phyloP scores from a whole-genome alignment of 352 stramenopile species.

The Phytophthora syringae region DNA sequence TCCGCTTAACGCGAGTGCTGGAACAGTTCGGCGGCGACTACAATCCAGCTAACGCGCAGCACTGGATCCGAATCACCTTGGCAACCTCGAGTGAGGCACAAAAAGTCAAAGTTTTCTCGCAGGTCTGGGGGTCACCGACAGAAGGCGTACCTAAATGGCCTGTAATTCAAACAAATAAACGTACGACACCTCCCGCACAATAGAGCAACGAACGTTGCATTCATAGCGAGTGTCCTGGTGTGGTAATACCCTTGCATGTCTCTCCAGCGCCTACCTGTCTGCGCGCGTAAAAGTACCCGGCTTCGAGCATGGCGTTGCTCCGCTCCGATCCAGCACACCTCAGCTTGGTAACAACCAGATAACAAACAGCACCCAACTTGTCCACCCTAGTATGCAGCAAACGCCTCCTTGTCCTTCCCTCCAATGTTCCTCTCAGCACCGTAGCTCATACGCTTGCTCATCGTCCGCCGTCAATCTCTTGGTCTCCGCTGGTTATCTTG shows the following conservation, averaged over 20 bases:
- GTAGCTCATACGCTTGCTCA: slow-evolving; percentile 4
- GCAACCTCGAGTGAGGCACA: slow-evolving; percentile 50
- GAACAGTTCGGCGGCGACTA: slow-evolving; percentile 76
- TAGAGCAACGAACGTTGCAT: slow-evolving; percentile 41
- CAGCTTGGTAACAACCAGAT: slow-evolving; percentile 27
- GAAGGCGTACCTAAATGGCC: slow-evolving; percentile 5
- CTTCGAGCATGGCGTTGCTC: background rate
- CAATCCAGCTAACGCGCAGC: slow-evolving; percentile 58
- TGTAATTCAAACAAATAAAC: slow-evolving; percentile 26
- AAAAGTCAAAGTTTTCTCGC: slow-evolving; percentile 52
- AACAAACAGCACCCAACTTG: slow-evolving; percentile 16
- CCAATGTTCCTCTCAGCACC: slow-evolving; percentile 3
- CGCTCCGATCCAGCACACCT: slow-evolving; percentile 12
- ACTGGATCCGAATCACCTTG: slow-evolving; percentile 63
- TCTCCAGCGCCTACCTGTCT: slow-evolving; percentile 36
- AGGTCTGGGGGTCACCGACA: slow-evolving; percentile 17
- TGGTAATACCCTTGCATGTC: slow-evolving; percentile 15
- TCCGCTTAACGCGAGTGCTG: slow-evolving; percentile 48
- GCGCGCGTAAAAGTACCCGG: background rate
- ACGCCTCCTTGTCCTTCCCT: slow-evolving; percentile 5
- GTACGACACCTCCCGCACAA: slow-evolving; percentile 29
- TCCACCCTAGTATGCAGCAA: slow-evolving; percentile 16
- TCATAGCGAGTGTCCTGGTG: slow-evolving; percentile 45
- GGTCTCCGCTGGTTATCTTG: slow-evolving; percentile 13
- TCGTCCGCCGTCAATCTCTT: background rate